These are phyloP conservation scores for Eucalyptus polyanthemos DNA, from an alignment of 345 rosid species.

Conservation along the genomic window DNA sequence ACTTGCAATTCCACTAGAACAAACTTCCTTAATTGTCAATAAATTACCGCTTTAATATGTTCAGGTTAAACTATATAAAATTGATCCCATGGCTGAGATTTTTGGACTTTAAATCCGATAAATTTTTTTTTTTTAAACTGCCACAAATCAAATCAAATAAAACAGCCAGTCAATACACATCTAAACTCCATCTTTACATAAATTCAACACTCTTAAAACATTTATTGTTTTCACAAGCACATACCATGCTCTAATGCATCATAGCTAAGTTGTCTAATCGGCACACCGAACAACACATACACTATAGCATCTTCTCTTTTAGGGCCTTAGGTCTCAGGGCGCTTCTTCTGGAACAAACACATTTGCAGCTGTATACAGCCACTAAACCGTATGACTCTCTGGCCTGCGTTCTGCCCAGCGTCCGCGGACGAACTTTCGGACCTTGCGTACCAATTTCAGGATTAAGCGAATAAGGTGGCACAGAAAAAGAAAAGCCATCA, in stretches of 20 bases:
- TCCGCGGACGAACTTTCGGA: background rate
- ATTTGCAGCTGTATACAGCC: too few relatives aligned
- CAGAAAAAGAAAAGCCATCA: background rate
- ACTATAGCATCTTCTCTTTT: background rate
- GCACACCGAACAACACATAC: background rate
- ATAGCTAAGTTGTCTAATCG: background rate
- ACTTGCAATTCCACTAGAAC: fast-evolving
- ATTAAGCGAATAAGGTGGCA: background rate
- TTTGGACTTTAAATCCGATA: too few relatives aligned
- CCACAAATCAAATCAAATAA: too few relatives aligned
- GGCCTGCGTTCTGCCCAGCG: too few relatives aligned
- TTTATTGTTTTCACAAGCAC: too few relatives aligned
- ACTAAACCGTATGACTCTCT: too few relatives aligned
- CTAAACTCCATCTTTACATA: too few relatives aligned
- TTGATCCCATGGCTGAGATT: background rate
- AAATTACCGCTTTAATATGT: background rate
- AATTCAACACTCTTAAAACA: background rate
- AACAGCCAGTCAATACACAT: too few relatives aligned
- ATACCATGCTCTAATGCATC: background rate
- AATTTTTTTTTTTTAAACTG: too few relatives aligned
- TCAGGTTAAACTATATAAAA: too few relatives aligned
- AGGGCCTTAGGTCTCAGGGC: background rate
- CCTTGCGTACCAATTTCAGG: background rate
- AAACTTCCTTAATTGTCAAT: background rate
- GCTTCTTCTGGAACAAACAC: too few relatives aligned